phyloP scores from a whole-genome alignment of 352 stramenopile genomes.

The Globisporangium spinosum region DNA sequence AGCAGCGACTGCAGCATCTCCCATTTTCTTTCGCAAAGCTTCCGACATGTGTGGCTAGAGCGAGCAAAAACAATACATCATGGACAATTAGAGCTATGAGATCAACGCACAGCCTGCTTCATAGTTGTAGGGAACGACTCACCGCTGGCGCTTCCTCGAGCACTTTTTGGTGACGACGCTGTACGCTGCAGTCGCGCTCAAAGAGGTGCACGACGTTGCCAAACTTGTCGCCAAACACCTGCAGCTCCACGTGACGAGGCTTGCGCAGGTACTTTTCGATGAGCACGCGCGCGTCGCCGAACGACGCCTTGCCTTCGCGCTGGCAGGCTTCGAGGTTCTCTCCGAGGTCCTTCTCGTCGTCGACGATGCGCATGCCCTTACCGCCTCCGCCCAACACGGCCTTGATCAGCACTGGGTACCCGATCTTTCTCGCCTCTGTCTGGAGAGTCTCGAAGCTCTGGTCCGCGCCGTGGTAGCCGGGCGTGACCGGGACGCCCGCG shows the following conservation, averaged over 20 bases:
- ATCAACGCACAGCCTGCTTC: neutral
- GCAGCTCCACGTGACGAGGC: slow-evolving; percentile 91
- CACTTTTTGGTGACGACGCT: slow-evolving; percentile 93
- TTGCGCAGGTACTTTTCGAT: slow-evolving; percentile 90
- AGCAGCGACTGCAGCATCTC: slow-evolving; percentile 82
- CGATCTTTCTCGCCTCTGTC: slow-evolving; percentile 80
- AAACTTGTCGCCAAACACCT: slow-evolving; percentile 91
- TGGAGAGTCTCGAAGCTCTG: slow-evolving; percentile 77
- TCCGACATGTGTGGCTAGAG: slow-evolving; percentile 71
- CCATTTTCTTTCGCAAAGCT: slow-evolving; percentile 84
- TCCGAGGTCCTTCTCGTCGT: slow-evolving; percentile 75
- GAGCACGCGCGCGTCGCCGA: slow-evolving; percentile 88
- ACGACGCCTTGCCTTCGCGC: slow-evolving; percentile 84
- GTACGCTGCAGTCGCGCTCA: slow-evolving; percentile 89
- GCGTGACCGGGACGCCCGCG: slow-evolving; percentile 82
- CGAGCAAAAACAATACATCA: neutral
- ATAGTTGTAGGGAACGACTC: slow-evolving; percentile 18
- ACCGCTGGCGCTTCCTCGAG: slow-evolving; percentile 91
- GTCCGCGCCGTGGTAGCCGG: slow-evolving; percentile 90
- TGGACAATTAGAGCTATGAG: neutral
- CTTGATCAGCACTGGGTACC: slow-evolving; percentile 93
- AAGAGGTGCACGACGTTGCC: slow-evolving; percentile 90
- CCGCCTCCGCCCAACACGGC: slow-evolving; percentile 88
- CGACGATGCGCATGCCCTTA: slow-evolving; percentile 91
- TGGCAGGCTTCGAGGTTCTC: slow-evolving; percentile 83